Percentiles rank a stretch among this genome's conserved stretches.
Conservation (phyloP, 257 asterid species). For the Misopates orontium region DNA sequence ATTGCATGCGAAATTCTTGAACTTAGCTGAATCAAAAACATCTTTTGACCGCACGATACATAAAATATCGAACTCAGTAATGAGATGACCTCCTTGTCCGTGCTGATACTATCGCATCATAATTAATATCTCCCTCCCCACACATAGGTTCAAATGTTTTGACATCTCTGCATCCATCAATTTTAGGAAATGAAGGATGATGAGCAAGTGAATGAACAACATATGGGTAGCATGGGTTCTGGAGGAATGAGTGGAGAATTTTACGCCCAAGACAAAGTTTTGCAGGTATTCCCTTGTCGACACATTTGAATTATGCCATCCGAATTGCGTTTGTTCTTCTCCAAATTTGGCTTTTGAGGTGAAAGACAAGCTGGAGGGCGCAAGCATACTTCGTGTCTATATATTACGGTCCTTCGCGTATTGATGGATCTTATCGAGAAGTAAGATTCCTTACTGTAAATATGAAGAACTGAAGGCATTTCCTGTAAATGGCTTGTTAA, state of each 20-base stretch:
- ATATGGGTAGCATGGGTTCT: conserved; percentile 75
- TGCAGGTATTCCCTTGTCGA: conserved; percentile 80
- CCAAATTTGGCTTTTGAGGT: conserved; percentile 56
- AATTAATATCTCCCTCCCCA: conserved; percentile 71
- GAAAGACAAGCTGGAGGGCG: conserved; percentile 76
- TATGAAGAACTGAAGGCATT: too few species aligned
- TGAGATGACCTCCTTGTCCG: conserved; percentile 68
- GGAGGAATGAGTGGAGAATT: conserved; percentile 60
- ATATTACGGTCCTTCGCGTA: conserved; percentile 80
- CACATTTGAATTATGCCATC: conserved; percentile 87
- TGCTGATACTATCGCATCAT: conserved; percentile 54
- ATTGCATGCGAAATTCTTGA: conserved; percentile 85
- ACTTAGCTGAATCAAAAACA: conserved; percentile 60
- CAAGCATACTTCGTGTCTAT: conserved; percentile 92
- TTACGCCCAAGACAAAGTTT: conserved; percentile 59
- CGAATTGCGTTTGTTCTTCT: conserved; percentile 76
- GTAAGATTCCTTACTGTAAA: conserved; percentile 62
- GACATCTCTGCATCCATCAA: conserved; percentile 80
- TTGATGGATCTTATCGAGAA: conserved; percentile 81
- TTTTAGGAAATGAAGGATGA: conserved; percentile 76
- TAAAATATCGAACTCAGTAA: conserved; percentile 54
- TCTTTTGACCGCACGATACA: conserved; percentile 79
- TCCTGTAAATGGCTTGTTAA: too few species aligned
- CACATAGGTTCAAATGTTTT: conserved; percentile 69
- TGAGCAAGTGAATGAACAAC: conserved; percentile 94